These are phyloP conservation scores for Plasmodium knowlesi DNA, from an alignment of 169 alveolate species.

Conservation along the genomic window DNA sequence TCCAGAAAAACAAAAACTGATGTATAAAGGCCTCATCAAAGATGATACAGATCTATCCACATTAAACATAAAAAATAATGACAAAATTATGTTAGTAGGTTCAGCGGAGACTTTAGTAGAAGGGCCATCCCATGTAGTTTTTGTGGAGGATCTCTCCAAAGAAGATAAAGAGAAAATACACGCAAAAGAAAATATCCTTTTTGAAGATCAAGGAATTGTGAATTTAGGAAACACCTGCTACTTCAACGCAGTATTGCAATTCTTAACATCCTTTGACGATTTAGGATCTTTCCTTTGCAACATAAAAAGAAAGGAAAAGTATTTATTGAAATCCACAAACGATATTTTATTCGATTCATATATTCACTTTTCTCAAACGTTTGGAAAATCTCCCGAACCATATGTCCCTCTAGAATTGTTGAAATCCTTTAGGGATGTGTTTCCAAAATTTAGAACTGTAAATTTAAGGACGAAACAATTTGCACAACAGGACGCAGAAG, in stretches of 20 bases:
- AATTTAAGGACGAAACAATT: constrained; percentile 66
- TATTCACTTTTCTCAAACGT: constrained; percentile 77
- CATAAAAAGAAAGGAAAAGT: constrained; percentile 31
- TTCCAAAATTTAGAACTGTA: constrained; percentile 58
- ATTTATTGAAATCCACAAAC: constrained; percentile 15
- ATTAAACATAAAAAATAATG: constrained; percentile 85
- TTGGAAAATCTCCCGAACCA: constrained; percentile 76
- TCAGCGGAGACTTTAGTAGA: constrained; percentile 90
- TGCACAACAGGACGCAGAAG: constrained; percentile 83
- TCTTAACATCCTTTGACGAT: constrained; percentile 86
- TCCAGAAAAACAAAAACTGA: constrained; percentile 92
- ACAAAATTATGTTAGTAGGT: constrained; percentile 92
- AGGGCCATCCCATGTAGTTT: constrained; percentile 86
- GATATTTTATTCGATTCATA: constrained; percentile 75
- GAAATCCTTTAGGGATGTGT: constrained; percentile 70
- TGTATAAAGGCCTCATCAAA: constrained; percentile 90
- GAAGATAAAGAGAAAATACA: constrained; percentile 92
- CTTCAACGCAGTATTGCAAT: constrained; percentile 92
- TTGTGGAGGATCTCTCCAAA: constrained; percentile 93
- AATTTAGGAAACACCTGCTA: constrained; percentile 97
- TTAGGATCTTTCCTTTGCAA: constrained; percentile 79
- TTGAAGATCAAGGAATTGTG: constrained; percentile 88
- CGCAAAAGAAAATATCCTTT: constrained; percentile 33
- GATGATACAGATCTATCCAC: constrained; percentile 86
- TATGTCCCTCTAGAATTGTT: constrained; percentile 58